Percentiles rank a stretch among this genome's conserved stretches.
Conservation (phyloP, 2,329 filamentous ascomycete species). For the Exophiala xenobiotica region DNA sequence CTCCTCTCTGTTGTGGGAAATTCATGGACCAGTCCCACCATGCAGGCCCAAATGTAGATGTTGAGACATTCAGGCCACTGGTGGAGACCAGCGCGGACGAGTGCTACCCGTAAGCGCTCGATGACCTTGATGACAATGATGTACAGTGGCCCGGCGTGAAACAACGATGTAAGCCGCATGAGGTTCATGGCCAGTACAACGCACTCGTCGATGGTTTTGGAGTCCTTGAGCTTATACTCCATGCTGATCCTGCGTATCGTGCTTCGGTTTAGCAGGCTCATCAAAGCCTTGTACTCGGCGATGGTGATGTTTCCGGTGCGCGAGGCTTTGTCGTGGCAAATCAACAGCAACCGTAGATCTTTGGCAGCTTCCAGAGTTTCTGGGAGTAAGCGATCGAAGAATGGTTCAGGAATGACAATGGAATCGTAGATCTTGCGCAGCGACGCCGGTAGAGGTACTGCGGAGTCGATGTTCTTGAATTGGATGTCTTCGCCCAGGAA, state of each 20-base stretch:
- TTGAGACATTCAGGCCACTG: not conserved
- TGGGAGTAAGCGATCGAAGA: not conserved
- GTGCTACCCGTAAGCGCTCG: slow-evolving; percentile 5
- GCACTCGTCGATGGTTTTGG: slow-evolving; percentile 5
- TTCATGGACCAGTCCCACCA: slow-evolving; percentile 9
- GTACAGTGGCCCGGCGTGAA: slow-evolving; percentile 6
- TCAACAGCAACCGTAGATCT: slow-evolving; percentile 8
- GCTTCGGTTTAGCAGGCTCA: slow-evolving; percentile 10
- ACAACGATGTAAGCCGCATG: slow-evolving; percentile 8
- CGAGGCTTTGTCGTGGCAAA: slow-evolving; percentile 7
- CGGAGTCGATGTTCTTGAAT: slow-evolving; percentile 1
- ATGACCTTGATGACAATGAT: slow-evolving; percentile 9
- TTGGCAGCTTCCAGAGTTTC: slow-evolving; percentile 7
- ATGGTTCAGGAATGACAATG: not conserved
- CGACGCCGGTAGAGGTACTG: not conserved
- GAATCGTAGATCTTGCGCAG: not conserved
- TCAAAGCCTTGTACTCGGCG: slow-evolving; percentile 11
- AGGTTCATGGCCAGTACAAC: slow-evolving; percentile 14
- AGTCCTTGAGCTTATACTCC: not conserved
- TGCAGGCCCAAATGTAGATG: slow-evolving; percentile 12
- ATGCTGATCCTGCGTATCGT: slow-evolving; percentile 7
- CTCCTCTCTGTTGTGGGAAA: slow-evolving; percentile 4
- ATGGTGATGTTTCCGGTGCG: slow-evolving; percentile 5
- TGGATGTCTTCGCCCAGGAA: slow-evolving; percentile 12
- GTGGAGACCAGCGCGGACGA: not conserved